Percentiles rank a stretch among this genome's conserved stretches.
Conservation (phyloP, 139 green algal species). For the Tetratostichococcus sp. region DNA sequence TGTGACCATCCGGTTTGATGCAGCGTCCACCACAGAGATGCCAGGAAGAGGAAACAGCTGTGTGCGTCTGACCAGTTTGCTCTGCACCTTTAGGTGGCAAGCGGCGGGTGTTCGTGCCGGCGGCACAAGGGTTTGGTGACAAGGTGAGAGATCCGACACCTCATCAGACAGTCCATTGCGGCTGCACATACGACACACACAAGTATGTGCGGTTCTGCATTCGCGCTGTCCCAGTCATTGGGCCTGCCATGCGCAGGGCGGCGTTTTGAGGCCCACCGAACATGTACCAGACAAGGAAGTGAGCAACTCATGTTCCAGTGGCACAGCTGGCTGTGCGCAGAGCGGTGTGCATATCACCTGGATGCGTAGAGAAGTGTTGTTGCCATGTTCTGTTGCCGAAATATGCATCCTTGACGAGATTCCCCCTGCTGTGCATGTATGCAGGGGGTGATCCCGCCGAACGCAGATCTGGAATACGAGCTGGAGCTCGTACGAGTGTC, state of each 20-base stretch:
- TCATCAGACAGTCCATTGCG: background rate
- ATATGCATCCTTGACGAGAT: too few species aligned
- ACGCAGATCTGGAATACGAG: slow-evolving; percentile 67
- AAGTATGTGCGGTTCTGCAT: too few species aligned
- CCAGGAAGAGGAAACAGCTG: background rate
- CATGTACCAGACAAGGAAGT: slow-evolving; percentile 70
- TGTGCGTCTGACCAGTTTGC: too few species aligned
- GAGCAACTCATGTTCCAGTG: too few species aligned
- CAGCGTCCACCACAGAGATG: background rate
- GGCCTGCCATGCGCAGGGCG: slow-evolving; percentile 20
- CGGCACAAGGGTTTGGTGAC: slow-evolving; percentile 70
- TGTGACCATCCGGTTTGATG: background rate
- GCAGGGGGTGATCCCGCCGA: slow-evolving; percentile 51
- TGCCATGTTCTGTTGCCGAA: too few species aligned
- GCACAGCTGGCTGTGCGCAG: too few species aligned
- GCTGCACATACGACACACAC: background rate
- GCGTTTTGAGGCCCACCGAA: slow-evolving; percentile 57
- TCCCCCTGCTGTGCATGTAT: too few species aligned
- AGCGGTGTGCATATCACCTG: too few species aligned
- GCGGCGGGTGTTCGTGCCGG: slow-evolving; percentile 60
- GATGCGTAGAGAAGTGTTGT: too few species aligned
- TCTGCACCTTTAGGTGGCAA: slow-evolving; percentile 47
- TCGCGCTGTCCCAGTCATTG: too few species aligned
- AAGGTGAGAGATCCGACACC: background rate
- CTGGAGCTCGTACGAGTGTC: slow-evolving; percentile 68